Evolutionary conservation across 106 monocot genomes (phyloP), one percentile per base, ranked within the genome.

Genomic region (Hemerocallis citrina): DNA sequence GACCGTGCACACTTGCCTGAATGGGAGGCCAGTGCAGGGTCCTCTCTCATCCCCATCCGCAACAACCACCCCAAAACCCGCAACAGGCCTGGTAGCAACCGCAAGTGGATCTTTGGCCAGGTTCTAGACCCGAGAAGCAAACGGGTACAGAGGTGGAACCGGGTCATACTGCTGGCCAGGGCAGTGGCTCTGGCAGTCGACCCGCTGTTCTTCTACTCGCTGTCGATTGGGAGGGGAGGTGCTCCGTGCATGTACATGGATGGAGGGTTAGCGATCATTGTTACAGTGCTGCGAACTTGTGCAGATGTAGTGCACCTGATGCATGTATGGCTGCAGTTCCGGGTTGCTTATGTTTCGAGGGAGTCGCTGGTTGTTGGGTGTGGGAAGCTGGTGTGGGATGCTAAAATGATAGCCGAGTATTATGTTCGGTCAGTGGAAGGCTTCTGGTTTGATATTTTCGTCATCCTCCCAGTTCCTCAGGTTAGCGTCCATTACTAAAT

Each of bases 321-420:
- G 19, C 80, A 93, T 52, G 70, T 93, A 28, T 85, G 81, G 77
- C 45, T 80, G 51, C 93, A 89, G 81, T 62, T 93, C 50, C 40
- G 84, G 59, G 35, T 89, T 34, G 93, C 93, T 12, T 93, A 88
- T 61, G 89, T 93, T 41, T 93, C 93, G 31, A 64, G 77, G 52
- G 93, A 93, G 63, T 89, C 93, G 62, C 85, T 93, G 14, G 82
- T 93, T 45, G 74, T 93, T 1, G 93, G 93, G 11, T 89, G 85
- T 55, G 93, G 93, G 43, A 93, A 89, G 81, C 81, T 93, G 21
- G 85, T 93, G 17, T 93, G 89, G 93, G 93, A 93, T 59, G 65
- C 74, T 6, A 49, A 64, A 42, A 68, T 66, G 71, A 67, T 93
- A 39, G 88, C 85, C 25, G 31, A 34, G 24, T 89, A 89, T 62